Evolutionary conservation across 768 basidiomycete genomes (phyloP), one percentile per base, ranked within the genome.

Genomic region (Suillus weaverae): DNA sequence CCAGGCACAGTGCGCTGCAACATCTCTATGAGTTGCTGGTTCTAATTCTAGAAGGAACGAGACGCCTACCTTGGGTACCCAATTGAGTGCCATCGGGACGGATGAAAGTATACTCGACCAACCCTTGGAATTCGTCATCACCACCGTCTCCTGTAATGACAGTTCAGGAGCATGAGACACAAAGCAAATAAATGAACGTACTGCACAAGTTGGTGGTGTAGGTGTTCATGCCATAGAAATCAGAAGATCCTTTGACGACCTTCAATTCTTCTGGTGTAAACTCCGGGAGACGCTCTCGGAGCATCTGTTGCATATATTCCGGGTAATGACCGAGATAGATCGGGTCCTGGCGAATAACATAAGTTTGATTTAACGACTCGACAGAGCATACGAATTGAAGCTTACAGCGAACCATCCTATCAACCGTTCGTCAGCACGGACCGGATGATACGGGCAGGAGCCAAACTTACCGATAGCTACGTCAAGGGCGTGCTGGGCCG

Each of bases 241-340:
- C 89, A 2, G 87, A 87, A 2, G 86, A 89, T 53, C 84, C 85
- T 61, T 85, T 84, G 44, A 89, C 86, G 39, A 89, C 70, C 0
- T 76, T 77, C 66, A 83, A 70, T 68, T 90, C 87, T 38, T 85
- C 86, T 8, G 78, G 70, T 1, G 86, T 85, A 69, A 85, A 87
- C 50, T 81, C 79, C 0, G 86, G 85, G 53, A 89, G 82, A n/a
- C 86, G 83, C 62, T 84, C 80, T 16, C 84, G 83, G 60, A 86
- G 80, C 30, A 88, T 82, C 62, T 82, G 79, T 30, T 83, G 78
- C 78, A 89, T 83, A 69, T 83, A 82, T 0, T 76, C 74, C 1
- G 91, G 90, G 73, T 91, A 92, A 61, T 83, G 78, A 4, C 90
- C 91, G 26, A 89, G 85, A 76, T 92, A 89, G 59, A 91, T 85